Evolutionary conservation across 2,329 filamentous ascomycete species (phyloP), one percentile per base, ranked within the genome.

Genomic region (Malbranchea zuffiana): DNA sequence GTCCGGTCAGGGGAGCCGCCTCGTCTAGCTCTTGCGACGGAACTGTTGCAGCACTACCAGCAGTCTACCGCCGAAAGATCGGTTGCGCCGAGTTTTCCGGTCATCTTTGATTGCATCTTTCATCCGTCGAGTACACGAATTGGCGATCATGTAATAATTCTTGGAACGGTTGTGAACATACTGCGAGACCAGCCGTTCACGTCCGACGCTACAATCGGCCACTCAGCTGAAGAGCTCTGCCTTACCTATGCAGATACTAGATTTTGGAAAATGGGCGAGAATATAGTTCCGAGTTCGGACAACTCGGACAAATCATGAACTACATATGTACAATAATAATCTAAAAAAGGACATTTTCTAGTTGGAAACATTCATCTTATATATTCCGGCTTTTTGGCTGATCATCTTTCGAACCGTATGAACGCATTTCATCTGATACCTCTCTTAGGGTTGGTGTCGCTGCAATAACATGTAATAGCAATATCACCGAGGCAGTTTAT

Each of bases 211-310:
- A 12, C 21, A 2, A n/a, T n/a, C n/a, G n/a, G n/a, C n/a, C 39
- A 46, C 13, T 36, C 21, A 3, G 20, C 38, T 6, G 35, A 44
- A 5, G 40, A 46, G n/a, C 39, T 64, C 21, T 63, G 60, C 43
- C 44, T 64, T 44, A 56, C 60, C 3, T 64, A 64, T 49, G 61
- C 58, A 6, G 57, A 64, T 43, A 62, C 60, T 12, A 48, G 52
- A 13, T 64, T 64, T 38, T 63, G 60, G 60, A 55, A 54, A 37
- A 61, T 63, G 53, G 60, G 60, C 1, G 45, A 48, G 29, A 47
- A 55, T 31, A 48, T 59, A 35, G 54, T 33, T 47, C 35, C 30
- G n/a, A 26, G 23, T n/a, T n/a, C n/a, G n/a, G n/a, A n/a, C n/a
- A n/a, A n/a, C n/a, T 15, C 18, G 2, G 8, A 10, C 17, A 26